Evolutionary conservation across 2,329 filamentous ascomycete species (phyloP), one percentile per base, ranked within the genome.

Genomic region (Arthrobotrys megalospora): DNA sequence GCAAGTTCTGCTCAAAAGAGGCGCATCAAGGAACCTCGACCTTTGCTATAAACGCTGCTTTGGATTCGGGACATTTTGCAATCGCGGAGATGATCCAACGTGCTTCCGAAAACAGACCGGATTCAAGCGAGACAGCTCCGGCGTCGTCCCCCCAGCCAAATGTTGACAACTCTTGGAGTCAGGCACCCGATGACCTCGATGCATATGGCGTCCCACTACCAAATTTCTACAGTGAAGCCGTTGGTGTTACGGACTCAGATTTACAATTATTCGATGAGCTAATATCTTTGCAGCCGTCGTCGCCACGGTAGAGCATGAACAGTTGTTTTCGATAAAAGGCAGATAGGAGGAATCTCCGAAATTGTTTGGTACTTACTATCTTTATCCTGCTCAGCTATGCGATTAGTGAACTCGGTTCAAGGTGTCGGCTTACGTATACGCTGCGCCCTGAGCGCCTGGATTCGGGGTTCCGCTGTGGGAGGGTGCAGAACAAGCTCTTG

Each of bases 401-500:
- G 24, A 28, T 28, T 5, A 28, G 24, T 28, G 24, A 28, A 28
- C 24, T 28, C 24, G 24, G 24, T 8, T 38, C 36, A 6, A 38
- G 36, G 36, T 38, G 24, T 28, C 24, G 24, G 24, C 24, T 28
- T 28, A 28, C 24, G 24, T 5, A 28, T 28, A 28, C 24, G 5
- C 24, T 28, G 24, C 24, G 24, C 24, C 24, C 5, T 28, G 24
- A 45, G 12, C 12, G 43, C 50, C 2, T 1, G 43, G 5, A 34
- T 24, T 47, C 21, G 24, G 5, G 24, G 24, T n/a, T n/a, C n/a
- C n/a, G n/a, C 24, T 28, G 5, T 28, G 36, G 7, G n/a, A n/a
- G n/a, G 12, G 24, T n/a, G 12, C 41, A 53, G 28, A 66, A 53
- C 64, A 67, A 67, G 64, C 64, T 67, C 32, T 67, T 34, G 64